Base-by-base conservation (phyloP, 495 filamentous ascomycete genomes). In the Glarea lozoyensis region DNA sequence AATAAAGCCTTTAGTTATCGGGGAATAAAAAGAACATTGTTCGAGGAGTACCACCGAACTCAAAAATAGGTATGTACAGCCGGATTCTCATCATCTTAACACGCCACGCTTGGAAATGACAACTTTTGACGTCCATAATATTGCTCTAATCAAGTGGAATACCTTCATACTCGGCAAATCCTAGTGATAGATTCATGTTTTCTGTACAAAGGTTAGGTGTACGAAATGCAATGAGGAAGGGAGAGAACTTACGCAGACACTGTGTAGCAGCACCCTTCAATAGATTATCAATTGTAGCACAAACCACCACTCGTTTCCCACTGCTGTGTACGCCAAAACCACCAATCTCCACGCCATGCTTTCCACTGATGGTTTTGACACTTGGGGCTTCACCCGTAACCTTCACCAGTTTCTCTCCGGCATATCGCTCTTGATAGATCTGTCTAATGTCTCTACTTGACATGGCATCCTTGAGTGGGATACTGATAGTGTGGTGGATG, bases 241-340 rank as follows among this genome's bases (percentile, higher is more conserved):
- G 40, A 17, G 15, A 11, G 42, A 40, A 78, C 83, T 73, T 73
- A 88, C 84, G 88, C 58, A 95, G 63, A 66, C 88, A 94, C 66
- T 97, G 92, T 37, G 92, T 98, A 5, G 88, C 88, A 29, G 92
- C 92, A 29, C 92, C 92, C 77, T 98, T 98, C 42, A 94, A 71
- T 47, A 97, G 67, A 65, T 98, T 97, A 62, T 98, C 92, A 52
- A 98, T 97, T n/a, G 90, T 95, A 16, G 84, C 89, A 59, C 88
- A 94, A 38, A 98, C 78, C 38, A 98, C 92, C 0, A 90, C 92
- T 24, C 92, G 73, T 70, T 86, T 89, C 35, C 90, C 90, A 19
- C 73, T 73, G 45, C 78, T 84, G 66, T 95, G 84, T 31, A 96
- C 89, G 31, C 81, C 88, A 55, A 97, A 96, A 18, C 89, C 88